A percentile compares a stretch with the other conserved stretches of the same genome.
Conservation (phyloP, 1,284 basidiomycete genomes). For the Abortiporus biennis region DNA sequence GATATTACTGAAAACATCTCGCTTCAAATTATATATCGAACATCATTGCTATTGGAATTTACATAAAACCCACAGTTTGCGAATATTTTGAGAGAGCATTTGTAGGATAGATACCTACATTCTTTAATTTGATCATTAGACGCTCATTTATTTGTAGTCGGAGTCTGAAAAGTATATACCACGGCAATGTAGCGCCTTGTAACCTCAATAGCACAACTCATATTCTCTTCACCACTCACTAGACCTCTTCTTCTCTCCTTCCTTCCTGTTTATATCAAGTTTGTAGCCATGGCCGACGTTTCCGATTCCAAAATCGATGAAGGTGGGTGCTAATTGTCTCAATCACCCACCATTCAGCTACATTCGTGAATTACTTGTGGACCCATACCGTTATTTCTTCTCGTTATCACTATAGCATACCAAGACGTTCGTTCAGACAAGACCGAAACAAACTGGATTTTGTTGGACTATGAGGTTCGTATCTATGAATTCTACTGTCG, state of each 20-base stretch:
- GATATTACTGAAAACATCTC: too few relatives aligned
- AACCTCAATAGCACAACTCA: too few relatives aligned
- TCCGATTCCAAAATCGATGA: slow-evolving; percentile 71
- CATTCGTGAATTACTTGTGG: background rate
- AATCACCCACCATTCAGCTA: slow-evolving; percentile 4
- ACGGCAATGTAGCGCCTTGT: too few relatives aligned
- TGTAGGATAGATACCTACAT: too few relatives aligned
- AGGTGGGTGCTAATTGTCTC: slow-evolving; percentile 42
- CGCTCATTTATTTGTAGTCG: too few relatives aligned
- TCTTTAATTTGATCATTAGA: too few relatives aligned
- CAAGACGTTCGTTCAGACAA: slow-evolving; percentile 80
- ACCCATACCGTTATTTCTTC: slow-evolving; percentile 7
- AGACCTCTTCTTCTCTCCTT: slow-evolving; percentile 13
- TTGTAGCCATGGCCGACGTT: slow-evolving; percentile 75
- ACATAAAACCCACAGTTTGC: too few relatives aligned
- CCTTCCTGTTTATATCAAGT: slow-evolving; percentile 15
- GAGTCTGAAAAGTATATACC: too few relatives aligned
- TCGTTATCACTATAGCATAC: slow-evolving; percentile 54
- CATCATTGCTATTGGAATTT: too few relatives aligned
- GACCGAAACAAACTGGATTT: slow-evolving; percentile 78
- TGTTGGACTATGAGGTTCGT: slow-evolving; percentile 79
- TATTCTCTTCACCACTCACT: too few relatives aligned
- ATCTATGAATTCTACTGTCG: background rate
- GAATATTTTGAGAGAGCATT: too few relatives aligned
- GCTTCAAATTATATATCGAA: too few relatives aligned